A percentile compares a stretch with the other conserved stretches of the same genome.
Evolutionary conservation across 441 rosid genomes (phyloP).

Genomic region (Brassica balearica): DNA sequence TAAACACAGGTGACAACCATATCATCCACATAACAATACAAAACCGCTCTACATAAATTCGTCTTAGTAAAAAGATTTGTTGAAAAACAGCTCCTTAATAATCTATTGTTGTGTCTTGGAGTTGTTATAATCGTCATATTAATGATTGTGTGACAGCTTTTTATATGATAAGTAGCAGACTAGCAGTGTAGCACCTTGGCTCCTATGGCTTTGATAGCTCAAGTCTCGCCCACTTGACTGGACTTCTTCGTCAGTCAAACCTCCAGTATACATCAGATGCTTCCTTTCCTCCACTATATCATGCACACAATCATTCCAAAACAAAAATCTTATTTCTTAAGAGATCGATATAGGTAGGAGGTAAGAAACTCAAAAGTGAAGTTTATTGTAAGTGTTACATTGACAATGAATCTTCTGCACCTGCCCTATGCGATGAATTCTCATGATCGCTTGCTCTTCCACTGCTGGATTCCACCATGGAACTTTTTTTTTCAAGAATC

Average conservation of each 20-base stretch:
- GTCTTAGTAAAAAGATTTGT: background rate
- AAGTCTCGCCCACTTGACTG: background rate
- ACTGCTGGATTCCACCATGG: constrained; percentile 80
- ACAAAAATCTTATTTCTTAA: background rate
- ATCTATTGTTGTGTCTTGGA: background rate
- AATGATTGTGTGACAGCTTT: background rate
- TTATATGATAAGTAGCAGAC: background rate
- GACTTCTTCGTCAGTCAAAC: background rate
- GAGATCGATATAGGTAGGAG: background rate
- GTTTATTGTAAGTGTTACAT: too few species aligned
- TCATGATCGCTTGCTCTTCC: constrained; percentile 76
- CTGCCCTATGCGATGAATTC: constrained; percentile 72
- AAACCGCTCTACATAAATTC: background rate
- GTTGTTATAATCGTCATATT: background rate
- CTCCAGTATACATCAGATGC: background rate
- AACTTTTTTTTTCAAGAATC: constrained; percentile 3
- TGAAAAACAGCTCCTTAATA: background rate
- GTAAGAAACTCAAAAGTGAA: background rate
- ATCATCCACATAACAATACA: background rate
- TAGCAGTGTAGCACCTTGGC: background rate
- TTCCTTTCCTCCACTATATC: background rate
- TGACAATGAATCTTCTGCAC: constrained; percentile 67
- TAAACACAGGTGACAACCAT: background rate
- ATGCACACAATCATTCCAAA: background rate
- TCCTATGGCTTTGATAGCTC: background rate